Evolutionary conservation across 2,329 filamentous ascomycete genomes (phyloP).

Genomic region (Aspergillus japonicus): DNA sequence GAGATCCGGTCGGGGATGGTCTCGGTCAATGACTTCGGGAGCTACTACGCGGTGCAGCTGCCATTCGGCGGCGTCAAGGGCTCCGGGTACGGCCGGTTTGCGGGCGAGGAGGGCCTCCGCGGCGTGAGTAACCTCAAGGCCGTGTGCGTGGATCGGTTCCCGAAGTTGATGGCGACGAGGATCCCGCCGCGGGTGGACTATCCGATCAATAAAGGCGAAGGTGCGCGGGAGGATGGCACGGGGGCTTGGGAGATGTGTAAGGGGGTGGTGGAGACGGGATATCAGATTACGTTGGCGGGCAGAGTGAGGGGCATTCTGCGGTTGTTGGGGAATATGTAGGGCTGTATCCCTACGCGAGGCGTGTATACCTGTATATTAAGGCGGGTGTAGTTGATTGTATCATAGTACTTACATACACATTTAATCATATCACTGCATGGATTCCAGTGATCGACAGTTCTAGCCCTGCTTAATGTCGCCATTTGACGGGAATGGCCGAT

Average conservation of each 20-base stretch:
- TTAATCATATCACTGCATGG: not conserved
- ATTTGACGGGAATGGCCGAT: too few relatives aligned
- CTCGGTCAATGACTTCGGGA: constrained; percentile 91
- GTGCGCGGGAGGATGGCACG: constrained; percentile 52
- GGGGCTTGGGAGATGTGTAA: constrained; percentile 60
- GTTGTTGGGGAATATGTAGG: constrained; percentile 41
- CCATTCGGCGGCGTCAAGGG: constrained; percentile 91
- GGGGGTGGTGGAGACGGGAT: constrained; percentile 47
- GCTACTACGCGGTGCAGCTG: constrained; percentile 88
- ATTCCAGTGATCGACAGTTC: too few relatives aligned
- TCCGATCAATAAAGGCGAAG: constrained; percentile 66
- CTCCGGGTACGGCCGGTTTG: constrained; percentile 90
- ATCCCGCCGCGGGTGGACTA: constrained; percentile 82
- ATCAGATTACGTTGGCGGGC: constrained; percentile 44
- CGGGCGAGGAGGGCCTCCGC: constrained; percentile 81
- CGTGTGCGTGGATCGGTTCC: constrained; percentile 73
- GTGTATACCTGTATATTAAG: not conserved
- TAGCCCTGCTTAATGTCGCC: too few relatives aligned
- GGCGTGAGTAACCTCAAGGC: constrained; percentile 85
- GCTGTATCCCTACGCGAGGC: not conserved
- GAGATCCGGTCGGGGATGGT: constrained; percentile 84
- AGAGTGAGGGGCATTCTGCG: constrained; percentile 38
- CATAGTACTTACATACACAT: not conserved
- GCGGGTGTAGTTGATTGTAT: not conserved
- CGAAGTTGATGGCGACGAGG: constrained; percentile 60